phyloP scores from a whole-genome alignment of 2,329 filamentous ascomycete species.

The Colletotrichum euphorbiae region DNA sequence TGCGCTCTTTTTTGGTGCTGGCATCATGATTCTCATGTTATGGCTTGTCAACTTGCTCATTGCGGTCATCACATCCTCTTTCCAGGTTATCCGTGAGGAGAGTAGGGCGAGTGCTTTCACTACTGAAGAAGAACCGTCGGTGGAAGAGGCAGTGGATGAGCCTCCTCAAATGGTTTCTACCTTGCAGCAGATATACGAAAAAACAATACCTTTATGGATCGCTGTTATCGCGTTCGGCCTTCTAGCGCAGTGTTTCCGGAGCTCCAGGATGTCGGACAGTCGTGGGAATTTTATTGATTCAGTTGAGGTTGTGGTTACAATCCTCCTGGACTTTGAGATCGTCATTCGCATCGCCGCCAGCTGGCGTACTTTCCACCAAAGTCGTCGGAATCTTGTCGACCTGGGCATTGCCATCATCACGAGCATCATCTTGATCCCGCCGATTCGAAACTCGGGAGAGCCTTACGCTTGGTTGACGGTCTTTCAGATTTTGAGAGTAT shows the following conservation, averaged over 20 bases:
- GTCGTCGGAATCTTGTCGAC: slow-evolving; percentile 82
- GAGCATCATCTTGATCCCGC: slow-evolving; percentile 85
- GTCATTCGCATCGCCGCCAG: slow-evolving; percentile 80
- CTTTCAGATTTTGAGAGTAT: slow-evolving; percentile 93
- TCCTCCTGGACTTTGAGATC: slow-evolving; percentile 85
- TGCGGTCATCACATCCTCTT: slow-evolving; percentile 97
- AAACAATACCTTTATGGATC: slow-evolving; percentile 82
- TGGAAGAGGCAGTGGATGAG: slow-evolving; percentile 37
- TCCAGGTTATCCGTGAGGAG: slow-evolving; percentile 97
- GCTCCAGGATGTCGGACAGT: slow-evolving; percentile 75
- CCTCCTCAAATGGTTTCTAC: slow-evolving; percentile 50
- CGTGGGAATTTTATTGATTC: slow-evolving; percentile 74
- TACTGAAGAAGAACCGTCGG: slow-evolving; percentile 68
- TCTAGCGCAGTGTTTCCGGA: slow-evolving; percentile 82
- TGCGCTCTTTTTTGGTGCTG: slow-evolving; percentile 79
- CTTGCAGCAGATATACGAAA: slow-evolving; percentile 80
- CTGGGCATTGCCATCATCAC: slow-evolving; percentile 84
- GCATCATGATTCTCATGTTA: slow-evolving; percentile 91
- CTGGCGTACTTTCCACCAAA: slow-evolving; percentile 83
- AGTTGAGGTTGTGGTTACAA: slow-evolving; percentile 80
- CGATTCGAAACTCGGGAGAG: slow-evolving; percentile 77
- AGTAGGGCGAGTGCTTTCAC: slow-evolving; percentile 95
- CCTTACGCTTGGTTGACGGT: slow-evolving; percentile 89
- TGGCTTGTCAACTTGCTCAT: slow-evolving; percentile 97
- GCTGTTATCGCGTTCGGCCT: slow-evolving; percentile 82